Percentiles rank a stretch among this genome's conserved stretches.
These are phyloP conservation scores for Linnemannia zychae DNA, from an alignment of 192 early-diverging fungal species.

Conservation along the genomic window DNA sequence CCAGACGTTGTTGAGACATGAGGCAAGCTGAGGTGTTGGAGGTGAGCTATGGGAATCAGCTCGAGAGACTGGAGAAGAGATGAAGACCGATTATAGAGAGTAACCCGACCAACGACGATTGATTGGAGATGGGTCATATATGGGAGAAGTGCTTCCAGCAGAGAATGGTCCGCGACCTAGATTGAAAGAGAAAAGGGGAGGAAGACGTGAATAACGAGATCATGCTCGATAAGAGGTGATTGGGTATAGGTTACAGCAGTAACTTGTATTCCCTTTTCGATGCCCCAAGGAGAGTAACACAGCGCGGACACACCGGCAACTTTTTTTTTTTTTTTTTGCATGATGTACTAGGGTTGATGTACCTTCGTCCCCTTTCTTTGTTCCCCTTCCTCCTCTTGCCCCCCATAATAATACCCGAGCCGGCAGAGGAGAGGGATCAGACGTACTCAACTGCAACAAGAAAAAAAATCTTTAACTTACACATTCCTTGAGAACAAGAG, in stretches of 20 bases:
- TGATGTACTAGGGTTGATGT: not conserved
- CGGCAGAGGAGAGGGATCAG: not conserved
- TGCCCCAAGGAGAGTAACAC: not conserved
- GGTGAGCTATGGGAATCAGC: not conserved
- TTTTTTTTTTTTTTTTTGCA: not conserved
- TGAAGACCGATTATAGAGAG: slow-evolving; percentile 13
- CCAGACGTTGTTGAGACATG: slow-evolving; percentile 20
- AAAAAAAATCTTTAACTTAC: slow-evolving; percentile 18
- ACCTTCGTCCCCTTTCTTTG: not conserved
- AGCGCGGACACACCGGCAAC: not conserved
- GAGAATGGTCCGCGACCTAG: slow-evolving; percentile 31
- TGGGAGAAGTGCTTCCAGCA: slow-evolving; percentile 15
- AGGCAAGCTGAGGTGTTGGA: slow-evolving; percentile 26
- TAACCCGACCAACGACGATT: slow-evolving; percentile 30
- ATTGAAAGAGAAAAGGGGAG: not conserved
- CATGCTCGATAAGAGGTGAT: not conserved
- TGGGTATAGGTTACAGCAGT: not conserved
- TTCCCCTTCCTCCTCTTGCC: not conserved
- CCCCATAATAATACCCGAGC: not conserved
- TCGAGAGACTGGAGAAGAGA: slow-evolving; percentile 16
- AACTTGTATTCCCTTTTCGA: not conserved
- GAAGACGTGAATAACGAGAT: not conserved
- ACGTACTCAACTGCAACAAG: not conserved
- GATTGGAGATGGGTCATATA: slow-evolving; percentile 30
- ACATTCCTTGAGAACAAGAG: slow-evolving; percentile 36